phyloP scores from a whole-genome alignment of 441 rosid species.

The Rhodomyrtus psidioides region DNA sequence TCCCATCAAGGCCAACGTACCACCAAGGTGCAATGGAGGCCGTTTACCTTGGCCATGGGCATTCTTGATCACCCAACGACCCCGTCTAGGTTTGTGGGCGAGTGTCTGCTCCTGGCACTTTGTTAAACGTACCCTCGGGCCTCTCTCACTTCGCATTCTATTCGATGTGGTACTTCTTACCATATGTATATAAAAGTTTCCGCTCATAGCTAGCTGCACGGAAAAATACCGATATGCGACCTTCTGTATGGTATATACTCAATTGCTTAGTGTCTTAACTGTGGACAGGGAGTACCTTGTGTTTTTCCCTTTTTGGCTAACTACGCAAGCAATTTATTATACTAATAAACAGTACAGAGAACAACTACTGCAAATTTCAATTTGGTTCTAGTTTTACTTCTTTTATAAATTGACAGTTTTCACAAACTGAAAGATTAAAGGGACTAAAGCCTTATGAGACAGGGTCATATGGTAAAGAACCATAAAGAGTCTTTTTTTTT shows the following conservation, averaged over 20 bases:
- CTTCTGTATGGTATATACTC: not conserved
- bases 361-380: too few species aligned
- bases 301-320: not conserved
- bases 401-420: not conserved
- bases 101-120: not conserved
- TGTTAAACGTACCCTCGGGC: not conserved
- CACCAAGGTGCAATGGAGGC: not conserved
- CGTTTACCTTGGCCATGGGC: not conserved
- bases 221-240: not conserved
- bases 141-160: not conserved
- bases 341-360: too few species aligned
- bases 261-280: not conserved
- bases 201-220: not conserved
- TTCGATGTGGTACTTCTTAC: not conserved
- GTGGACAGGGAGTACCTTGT: not conserved
- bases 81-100: fast-evolving
- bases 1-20: too few species aligned
- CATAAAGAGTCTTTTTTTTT: not conserved
- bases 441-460: not conserved
- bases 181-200: not conserved
- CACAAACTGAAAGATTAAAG: not conserved
- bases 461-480: not conserved
- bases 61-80: not conserved
- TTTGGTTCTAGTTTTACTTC: not conserved
- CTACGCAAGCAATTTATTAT: not conserved